Evolutionary conservation across 441 rosid genomes (phyloP).

Genomic region (Erysimum cheiri): DNA sequence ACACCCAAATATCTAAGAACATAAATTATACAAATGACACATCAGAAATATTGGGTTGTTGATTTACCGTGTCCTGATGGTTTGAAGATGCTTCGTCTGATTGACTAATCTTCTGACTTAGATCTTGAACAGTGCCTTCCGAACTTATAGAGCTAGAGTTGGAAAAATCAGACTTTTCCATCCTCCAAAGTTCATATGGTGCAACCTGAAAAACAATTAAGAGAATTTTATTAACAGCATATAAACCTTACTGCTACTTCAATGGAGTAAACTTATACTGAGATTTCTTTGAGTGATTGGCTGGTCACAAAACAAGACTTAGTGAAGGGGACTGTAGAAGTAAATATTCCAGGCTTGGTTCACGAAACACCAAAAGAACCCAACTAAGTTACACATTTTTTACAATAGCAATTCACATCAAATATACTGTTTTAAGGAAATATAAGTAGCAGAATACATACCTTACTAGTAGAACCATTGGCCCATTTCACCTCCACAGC

Average conservation of each 20-base stretch:
- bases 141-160: constrained; percentile 43
- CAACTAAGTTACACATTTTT: background rate
- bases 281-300: background rate
- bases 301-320: constrained; percentile 13
- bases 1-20: background rate
- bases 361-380: background rate
- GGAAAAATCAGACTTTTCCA: constrained; percentile 69
- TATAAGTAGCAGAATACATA: constrained; percentile 36
- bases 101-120: constrained; percentile 51
- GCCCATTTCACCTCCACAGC: constrained; percentile 87
- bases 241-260: constrained; percentile 1
- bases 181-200: constrained; percentile 68
- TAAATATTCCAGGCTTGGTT: constrained; percentile 12
- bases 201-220: constrained; percentile 62
- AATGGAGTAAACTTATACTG: background rate
- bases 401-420: background rate
- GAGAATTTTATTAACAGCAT: background rate
- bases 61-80: constrained; percentile 62
- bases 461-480: constrained; percentile 67
- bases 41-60: constrained; percentile 11
- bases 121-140: constrained; percentile 59
- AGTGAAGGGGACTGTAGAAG: background rate
- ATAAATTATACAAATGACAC: constrained; percentile 1
- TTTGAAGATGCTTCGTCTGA: constrained; percentile 47
- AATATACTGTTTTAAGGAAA: background rate